Evolutionary conservation across 1,139 yeast species (phyloP), one percentile per base, ranked within the genome.

Genomic region (Candida dubliniensis): DNA sequence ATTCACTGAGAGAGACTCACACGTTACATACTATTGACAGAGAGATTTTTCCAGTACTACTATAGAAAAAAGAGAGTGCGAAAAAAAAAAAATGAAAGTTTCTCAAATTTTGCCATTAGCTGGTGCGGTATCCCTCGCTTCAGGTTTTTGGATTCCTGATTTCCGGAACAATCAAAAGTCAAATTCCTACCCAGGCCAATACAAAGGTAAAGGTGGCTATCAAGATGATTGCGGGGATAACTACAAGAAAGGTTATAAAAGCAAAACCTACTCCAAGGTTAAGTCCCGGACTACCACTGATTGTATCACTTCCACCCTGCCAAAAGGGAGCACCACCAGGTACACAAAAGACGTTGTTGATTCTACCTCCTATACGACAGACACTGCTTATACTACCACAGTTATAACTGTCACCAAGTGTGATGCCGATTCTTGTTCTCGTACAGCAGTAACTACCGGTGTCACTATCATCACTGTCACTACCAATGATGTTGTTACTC

Each of bases 361-460:
- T 11, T 15, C 27, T 24, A 36, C 39, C 23, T 36, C 39, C n/a
- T 36, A 36, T 23, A 33, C 30, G 10, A 36, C 39, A 15, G 25
- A 35, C 12, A 14, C 34, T 13, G 41, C 40, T 34, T 48, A 46
- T 36, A 50, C 57, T 15, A 47, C 58, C 43, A 45, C 60, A 47
- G 47, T 52, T 46, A 39, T 52, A 46, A 54, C 62, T 44, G 43
- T 56, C 45, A 52, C 63, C 48, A 48, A 57, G 12, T 59, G 66
- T 57, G 36, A 48, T 43, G 55, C 46, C 42, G 40, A 52, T 58
- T 58, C 48, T 25, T 72, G 76, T 51, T 40, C 60, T 31, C 53
- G 55, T 31, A 52, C 54, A 33, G 60, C 67, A 4, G 55, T 53
- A 40, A 67, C 76, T 42, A 69, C 77, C 30, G 74, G 74, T 50